Percentiles rank a stretch among this genome's conserved stretches.
Conservation (phyloP, 148 eudicot species). For the Fagopyrum tataricum region DNA sequence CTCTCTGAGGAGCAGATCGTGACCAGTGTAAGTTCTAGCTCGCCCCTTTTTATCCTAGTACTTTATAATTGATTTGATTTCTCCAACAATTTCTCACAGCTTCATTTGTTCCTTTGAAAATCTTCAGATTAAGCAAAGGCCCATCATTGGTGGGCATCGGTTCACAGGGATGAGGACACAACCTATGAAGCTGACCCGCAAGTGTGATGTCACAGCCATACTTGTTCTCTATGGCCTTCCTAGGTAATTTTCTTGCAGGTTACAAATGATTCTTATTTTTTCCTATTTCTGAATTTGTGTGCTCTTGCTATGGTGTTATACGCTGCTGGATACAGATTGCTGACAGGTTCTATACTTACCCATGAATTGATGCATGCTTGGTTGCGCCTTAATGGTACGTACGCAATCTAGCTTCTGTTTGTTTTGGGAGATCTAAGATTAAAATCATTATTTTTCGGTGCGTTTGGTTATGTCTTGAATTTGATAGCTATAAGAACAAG, state of each 20-base stretch:
- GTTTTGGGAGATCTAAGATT: no score
- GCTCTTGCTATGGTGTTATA: not conserved
- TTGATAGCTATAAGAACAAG: no score
- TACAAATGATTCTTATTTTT: not conserved
- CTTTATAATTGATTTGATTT: not conserved
- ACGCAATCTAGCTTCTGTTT: not conserved
- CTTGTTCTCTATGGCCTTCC: constrained; percentile 91
- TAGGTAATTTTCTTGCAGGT: constrained; percentile 39
- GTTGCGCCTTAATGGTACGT: constrained; percentile 81
- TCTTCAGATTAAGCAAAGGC: constrained; percentile 67
- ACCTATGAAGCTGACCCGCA: constrained; percentile 64
- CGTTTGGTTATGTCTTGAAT: no score
- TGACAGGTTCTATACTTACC: constrained; percentile 93
- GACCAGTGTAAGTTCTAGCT: constrained; percentile 47
- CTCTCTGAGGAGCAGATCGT: constrained; percentile 97
- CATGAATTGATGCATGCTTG: constrained; percentile 95
- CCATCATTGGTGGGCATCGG: constrained; percentile 65
- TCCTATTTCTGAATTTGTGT: not conserved
- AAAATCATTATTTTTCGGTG: no score
- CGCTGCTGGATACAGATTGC: constrained; percentile 41
- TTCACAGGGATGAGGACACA: constrained; percentile 82
- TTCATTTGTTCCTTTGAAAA: constrained; percentile 3
- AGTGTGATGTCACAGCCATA: constrained; percentile 94
- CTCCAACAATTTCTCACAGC: not conserved
- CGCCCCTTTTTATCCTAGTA: not conserved